Evolutionary conservation across 2,329 filamentous ascomycete species (phyloP).

Genomic region (Nothomitra cinnamomea): DNA sequence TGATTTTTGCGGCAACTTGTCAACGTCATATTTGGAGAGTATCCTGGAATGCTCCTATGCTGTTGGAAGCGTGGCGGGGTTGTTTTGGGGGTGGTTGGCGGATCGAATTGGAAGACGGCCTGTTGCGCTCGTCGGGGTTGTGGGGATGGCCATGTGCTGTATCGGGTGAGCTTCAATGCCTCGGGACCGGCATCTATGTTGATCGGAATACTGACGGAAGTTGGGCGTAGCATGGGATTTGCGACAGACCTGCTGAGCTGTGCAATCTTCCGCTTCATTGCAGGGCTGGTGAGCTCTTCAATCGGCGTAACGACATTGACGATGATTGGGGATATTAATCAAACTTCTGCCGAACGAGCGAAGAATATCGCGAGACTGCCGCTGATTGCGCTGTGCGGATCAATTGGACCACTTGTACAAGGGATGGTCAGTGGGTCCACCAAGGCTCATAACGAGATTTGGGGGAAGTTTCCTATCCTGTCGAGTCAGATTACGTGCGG

Average conservation of each 20-base stretch:
- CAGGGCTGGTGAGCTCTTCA: constrained; percentile 27
- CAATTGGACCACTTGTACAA: constrained; percentile 27
- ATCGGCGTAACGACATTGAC: constrained; percentile 27
- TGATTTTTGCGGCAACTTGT: constrained; percentile 26
- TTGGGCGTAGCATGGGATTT: constrained; percentile 24
- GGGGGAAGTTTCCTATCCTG: constrained; percentile 26
- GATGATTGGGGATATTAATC: constrained; percentile 29
- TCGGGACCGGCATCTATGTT: neutral
- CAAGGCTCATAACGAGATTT: constrained; percentile 25
- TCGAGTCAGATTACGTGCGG: constrained; percentile 28
- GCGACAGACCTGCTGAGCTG: constrained; percentile 26
- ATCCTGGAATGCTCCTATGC: constrained; percentile 32
- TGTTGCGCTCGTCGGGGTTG: constrained; percentile 64
- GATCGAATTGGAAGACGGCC: constrained; percentile 69
- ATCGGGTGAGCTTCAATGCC: constrained; percentile 21
- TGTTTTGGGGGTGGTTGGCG: constrained; percentile 75
- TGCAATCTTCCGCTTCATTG: constrained; percentile 25
- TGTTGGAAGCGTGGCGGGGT: constrained; percentile 53
- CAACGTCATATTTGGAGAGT: constrained; percentile 28
- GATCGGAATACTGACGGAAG: neutral
- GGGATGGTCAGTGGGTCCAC: constrained; percentile 24
- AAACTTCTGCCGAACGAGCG: constrained; percentile 20
- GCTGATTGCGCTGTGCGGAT: constrained; percentile 27
- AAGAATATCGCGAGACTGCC: constrained; percentile 27
- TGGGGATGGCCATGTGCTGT: constrained; percentile 67